Evolutionary conservation across 2,329 filamentous ascomycete genomes (phyloP).

Genomic region (Aspergillus sp.): DNA sequence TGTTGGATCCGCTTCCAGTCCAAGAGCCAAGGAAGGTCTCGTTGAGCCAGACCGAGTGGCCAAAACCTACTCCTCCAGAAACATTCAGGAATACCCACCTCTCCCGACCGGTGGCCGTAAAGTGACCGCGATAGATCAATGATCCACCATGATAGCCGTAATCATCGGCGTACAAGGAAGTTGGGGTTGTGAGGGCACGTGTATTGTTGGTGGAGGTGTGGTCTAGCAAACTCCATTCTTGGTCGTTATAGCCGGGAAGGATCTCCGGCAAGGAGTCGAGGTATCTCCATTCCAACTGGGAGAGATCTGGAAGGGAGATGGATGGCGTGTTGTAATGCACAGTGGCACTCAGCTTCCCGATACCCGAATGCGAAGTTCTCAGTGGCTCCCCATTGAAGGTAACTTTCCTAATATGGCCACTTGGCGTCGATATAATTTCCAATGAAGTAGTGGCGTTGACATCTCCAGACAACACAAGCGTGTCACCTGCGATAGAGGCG

Average conservation of each 20-base stretch:
- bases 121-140: conserved; percentile 29
- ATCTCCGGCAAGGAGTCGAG: conserved; percentile 17
- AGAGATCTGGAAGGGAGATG: conserved; percentile 10
- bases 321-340: conserved; percentile 7
- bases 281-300: conserved; percentile 16
- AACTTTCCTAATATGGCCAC: not conserved
- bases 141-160: conserved; percentile 31
- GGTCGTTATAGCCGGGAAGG: conserved; percentile 10
- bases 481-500: not conserved
- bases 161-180: conserved; percentile 26
- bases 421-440: conserved; percentile 15
- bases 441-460: conserved; percentile 17
- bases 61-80: conserved; percentile 27
- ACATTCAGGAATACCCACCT: conserved; percentile 17
- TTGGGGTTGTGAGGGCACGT: conserved; percentile 18
- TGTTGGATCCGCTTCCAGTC: conserved; percentile 14
- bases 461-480: conserved; percentile 12
- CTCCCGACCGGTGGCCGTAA: conserved; percentile 25
- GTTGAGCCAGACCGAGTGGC: conserved; percentile 28
- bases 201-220: conserved; percentile 10
- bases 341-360: not conserved
- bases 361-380: not conserved
- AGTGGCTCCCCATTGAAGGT: conserved; percentile 12
- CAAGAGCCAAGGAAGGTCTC: conserved; percentile 25
- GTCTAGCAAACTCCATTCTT: conserved; percentile 10